Evolutionary conservation across 2,329 filamentous ascomycete genomes (phyloP).

Genomic region (Dothiorella sarmentorum): DNA sequence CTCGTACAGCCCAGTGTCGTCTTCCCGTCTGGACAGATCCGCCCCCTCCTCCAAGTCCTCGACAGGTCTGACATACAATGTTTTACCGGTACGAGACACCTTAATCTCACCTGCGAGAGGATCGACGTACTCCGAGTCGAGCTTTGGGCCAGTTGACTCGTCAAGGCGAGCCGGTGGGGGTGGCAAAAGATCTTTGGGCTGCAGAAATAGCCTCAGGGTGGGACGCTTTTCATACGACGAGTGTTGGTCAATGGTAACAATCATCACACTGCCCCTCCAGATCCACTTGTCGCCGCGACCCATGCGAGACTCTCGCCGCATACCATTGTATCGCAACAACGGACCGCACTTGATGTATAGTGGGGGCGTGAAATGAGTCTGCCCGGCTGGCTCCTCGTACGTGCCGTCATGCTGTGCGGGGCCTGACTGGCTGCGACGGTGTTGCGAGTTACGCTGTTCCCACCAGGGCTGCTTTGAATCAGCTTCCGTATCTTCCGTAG

Average conservation of each 20-base stretch:
- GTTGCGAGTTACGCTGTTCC: constrained; percentile 57
- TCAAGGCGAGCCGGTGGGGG: constrained; percentile 69
- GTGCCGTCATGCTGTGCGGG: constrained; percentile 54
- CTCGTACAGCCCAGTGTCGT: constrained; percentile 80
- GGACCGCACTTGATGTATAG: constrained; percentile 89
- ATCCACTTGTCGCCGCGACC: constrained; percentile 62
- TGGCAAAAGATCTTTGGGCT: constrained; percentile 77
- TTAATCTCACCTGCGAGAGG: constrained; percentile 86
- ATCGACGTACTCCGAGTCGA: constrained; percentile 81
- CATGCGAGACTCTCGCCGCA: constrained; percentile 57
- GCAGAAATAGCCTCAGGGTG: constrained; percentile 77
- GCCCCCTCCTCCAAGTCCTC: constrained; percentile 74
- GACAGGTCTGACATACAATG: constrained; percentile 84
- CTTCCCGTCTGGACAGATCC: constrained; percentile 76
- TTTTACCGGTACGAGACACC: constrained; percentile 77
- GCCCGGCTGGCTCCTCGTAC: constrained; percentile 61
- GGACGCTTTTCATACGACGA: constrained; percentile 80
- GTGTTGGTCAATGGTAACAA: constrained; percentile 80
- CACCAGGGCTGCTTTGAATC: constrained; percentile 61
- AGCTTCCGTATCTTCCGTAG: constrained; percentile 26
- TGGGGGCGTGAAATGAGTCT: constrained; percentile 75
- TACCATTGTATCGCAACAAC: constrained; percentile 82
- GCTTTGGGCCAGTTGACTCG: constrained; percentile 54
- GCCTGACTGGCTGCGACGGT: constrained; percentile 34
- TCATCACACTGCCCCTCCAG: constrained; percentile 94